Percentiles rank a stretch among this genome's conserved stretches.
phyloP scores from a whole-genome alignment of 176 grass and related monocot species.

The Pontederia paniculata region DNA sequence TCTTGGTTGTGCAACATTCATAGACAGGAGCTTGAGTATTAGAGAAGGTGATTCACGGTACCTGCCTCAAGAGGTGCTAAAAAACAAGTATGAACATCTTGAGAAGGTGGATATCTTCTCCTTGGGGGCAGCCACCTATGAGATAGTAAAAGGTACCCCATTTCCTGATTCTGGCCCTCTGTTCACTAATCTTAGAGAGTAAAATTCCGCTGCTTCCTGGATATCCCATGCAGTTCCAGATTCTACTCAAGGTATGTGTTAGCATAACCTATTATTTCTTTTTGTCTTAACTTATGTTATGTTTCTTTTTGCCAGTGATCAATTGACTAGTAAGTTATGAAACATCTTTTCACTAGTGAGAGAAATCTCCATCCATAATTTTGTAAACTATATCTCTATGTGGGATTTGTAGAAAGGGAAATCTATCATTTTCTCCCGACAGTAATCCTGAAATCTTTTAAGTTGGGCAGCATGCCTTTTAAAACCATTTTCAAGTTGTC shows the following conservation, averaged over 20 bases:
- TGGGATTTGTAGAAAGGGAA: no score
- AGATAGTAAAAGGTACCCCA: conserved; percentile 58
- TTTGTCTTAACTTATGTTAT: no score
- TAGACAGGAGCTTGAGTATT: conserved; percentile 48
- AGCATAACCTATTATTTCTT: neutral
- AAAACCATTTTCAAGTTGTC: no score
- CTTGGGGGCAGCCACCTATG: conserved; percentile 64
- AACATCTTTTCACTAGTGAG: no score
- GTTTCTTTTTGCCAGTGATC: no score
- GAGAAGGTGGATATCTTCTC: conserved; percentile 97
- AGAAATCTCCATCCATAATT: no score
- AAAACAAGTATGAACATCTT: conserved; percentile 71
- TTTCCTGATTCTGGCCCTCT: conserved; percentile 66
- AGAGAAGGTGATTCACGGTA: conserved; percentile 96
- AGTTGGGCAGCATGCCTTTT: no score
- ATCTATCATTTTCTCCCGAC: no score
- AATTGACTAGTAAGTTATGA: no score
- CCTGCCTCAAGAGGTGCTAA: conserved; percentile 90
- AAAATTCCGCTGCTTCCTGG: conserved; percentile 83
- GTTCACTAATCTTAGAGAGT: conserved; percentile 56
- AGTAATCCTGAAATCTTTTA: no score
- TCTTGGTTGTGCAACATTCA: conserved; percentile 79
- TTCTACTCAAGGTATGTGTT: conserved; percentile 65
- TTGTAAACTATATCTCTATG: no score
- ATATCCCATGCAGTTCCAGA: conserved; percentile 70